phyloP scores from a whole-genome alignment of 164 flowering plant genomes.

The Nymphaea colorata region DNA sequence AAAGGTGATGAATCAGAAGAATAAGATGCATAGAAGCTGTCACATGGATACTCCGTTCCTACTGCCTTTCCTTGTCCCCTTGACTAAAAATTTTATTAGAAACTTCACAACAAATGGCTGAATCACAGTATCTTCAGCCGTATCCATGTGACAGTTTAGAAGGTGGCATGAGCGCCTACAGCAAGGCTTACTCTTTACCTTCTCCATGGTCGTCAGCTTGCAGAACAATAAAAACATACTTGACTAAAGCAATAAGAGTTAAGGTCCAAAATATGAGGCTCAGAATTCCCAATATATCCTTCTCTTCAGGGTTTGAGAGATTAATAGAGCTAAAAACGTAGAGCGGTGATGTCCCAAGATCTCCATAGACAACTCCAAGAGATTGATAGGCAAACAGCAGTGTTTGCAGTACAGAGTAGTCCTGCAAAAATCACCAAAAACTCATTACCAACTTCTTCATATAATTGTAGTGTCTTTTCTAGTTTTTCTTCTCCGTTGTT shows the following conservation, averaged over 20 bases:
- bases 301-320: conserved; percentile 9
- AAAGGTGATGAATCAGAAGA: too few relatives aligned
- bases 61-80: too few relatives aligned
- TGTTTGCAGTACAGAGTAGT: conserved; percentile 8
- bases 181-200: conserved; percentile 3
- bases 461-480: too few relatives aligned
- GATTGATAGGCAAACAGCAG: conserved; percentile 16
- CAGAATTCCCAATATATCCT: conserved; percentile 16
- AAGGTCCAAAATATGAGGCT: conserved; percentile 21
- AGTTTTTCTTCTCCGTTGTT: too few relatives aligned
- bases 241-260: conserved; percentile 14
- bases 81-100: too few relatives aligned
- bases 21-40: too few relatives aligned
- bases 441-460: neutral
- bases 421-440: conserved; percentile 7
- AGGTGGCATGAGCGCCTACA: neutral
- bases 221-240: conserved; percentile 17
- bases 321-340: conserved; percentile 12
- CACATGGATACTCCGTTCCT: too few relatives aligned
- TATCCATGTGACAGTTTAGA: neutral
- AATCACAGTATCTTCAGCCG: neutral
- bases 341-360: conserved; percentile 19
- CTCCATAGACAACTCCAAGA: conserved; percentile 19
- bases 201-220: conserved; percentile 23
- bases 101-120: too few relatives aligned